A percentile compares a stretch with the other conserved stretches of the same genome.
phyloP scores from a whole-genome alignment of 306 rosid species.

The Purshia tridentata region DNA sequence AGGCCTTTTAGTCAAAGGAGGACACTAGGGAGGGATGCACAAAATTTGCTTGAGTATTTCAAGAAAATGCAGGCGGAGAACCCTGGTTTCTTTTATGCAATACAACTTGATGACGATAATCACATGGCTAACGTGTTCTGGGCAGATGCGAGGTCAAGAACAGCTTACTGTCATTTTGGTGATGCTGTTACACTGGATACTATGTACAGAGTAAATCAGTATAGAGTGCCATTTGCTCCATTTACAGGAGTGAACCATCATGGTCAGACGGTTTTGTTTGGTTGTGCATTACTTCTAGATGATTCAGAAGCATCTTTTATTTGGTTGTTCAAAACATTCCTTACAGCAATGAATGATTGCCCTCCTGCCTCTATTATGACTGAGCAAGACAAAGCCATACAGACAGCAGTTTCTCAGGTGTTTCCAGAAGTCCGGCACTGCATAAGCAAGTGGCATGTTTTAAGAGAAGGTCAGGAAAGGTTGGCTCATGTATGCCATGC shows the following conservation, averaged over 20 bases:
- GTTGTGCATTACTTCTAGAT: slow-evolving; percentile 86
- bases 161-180: slow-evolving; percentile 86
- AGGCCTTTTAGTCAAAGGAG: slow-evolving; percentile 48
- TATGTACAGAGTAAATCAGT: slow-evolving; percentile 63
- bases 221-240: slow-evolving; percentile 77
- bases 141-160: slow-evolving; percentile 89
- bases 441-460: slow-evolving; percentile 81
- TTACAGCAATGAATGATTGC: slow-evolving; percentile 76
- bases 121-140: slow-evolving; percentile 79
- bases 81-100: slow-evolving; percentile 90
- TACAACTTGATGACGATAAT: slow-evolving; percentile 87
- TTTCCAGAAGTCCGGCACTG: slow-evolving; percentile 86
- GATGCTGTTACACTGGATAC: slow-evolving; percentile 79
- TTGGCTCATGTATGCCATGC: slow-evolving; percentile 68
- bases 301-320: slow-evolving; percentile 83
- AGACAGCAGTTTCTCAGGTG: slow-evolving; percentile 73
- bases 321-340: slow-evolving; percentile 83
- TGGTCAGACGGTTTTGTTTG: slow-evolving; percentile 82
- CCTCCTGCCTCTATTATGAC: slow-evolving; percentile 76
- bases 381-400: slow-evolving; percentile 78
- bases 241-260: slow-evolving; percentile 92
- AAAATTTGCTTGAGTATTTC: slow-evolving; percentile 82
- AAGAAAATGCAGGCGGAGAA: slow-evolving; percentile 95
- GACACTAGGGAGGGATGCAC: slow-evolving; percentile 84
- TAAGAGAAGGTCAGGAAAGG: slow-evolving; percentile 92